Base-by-base conservation (phyloP, 768 basidiomycete species). In the Leccinum obscurum region DNA sequence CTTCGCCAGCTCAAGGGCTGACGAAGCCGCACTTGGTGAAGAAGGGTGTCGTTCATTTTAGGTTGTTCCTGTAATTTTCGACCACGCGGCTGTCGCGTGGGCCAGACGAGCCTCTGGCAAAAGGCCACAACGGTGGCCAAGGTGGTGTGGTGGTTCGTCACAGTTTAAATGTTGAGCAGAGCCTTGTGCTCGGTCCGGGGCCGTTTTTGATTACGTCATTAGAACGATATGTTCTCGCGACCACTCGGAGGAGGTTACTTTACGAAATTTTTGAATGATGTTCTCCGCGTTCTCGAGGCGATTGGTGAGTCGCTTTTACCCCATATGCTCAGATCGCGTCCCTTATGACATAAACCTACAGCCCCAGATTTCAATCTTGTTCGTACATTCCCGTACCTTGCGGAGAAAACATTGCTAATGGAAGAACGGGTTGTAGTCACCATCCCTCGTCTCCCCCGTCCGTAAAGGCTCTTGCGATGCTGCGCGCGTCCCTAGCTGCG, bases 311-410 rank as follows among this genome's bases (percentile, higher is more conserved):
- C 41, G 76, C 65, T 24, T 49, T 54, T 57, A 8, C 59, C 39
- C 48, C 55, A 52, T 60, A 52, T 28, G 51, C 11, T 49, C 48
- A 3, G 22, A 6, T 15, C 6, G 50, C 51, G 39, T 11, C 55
- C 10, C 41, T 52, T 14, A 50, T 57, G 49, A 50, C 52, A 53
- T 46, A 8, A 53, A n/a, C 6, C 13, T 59, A 58, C 58, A 79
- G 78, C 86, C 85, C 7, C 81, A 88, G 67, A 78, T 88, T 30
- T 87, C 87, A 6, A 87, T 88, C 32, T 88, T 88, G 87, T 88
- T 66, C 65, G 83, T 74, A 24, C 3, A 9, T 9, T 11, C 56
- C 44, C 49, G 54, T 64, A 34, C 30, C 37, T 61, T 61, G 4
- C 56, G 66, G 46, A 52, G 26, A n/a, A 48, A 44, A 24, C 59